phyloP scores from a whole-genome alignment of 345 rosid species.

The Mercurialis annua region DNA sequence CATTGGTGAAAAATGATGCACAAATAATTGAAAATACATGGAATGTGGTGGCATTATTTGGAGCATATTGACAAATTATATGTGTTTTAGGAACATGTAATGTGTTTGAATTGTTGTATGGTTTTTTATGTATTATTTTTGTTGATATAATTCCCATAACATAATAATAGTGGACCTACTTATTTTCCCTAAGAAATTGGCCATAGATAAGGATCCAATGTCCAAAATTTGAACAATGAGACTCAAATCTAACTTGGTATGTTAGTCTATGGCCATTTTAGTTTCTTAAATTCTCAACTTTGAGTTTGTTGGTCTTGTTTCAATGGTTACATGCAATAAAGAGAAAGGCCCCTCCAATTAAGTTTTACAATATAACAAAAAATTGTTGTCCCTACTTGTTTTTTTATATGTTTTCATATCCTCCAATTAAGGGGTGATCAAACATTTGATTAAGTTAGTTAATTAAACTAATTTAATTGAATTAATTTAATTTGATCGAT shows the following conservation, averaged over 20 bases:
- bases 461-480: no score
- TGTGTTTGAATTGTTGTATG: neutral
- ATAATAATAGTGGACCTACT: neutral
- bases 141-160: neutral
- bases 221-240: neutral
- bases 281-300: neutral
- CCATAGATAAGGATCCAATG: neutral
- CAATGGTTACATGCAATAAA: neutral
- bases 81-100: conserved; percentile 1
- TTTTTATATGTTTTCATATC: no score
- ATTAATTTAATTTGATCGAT: no score
- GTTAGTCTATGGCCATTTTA: neutral
- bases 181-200: neutral
- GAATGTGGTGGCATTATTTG: conserved; percentile 11
- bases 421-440: no score
- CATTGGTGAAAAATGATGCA: neutral
- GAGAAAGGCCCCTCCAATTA: no score
- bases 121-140: neutral
- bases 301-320: neutral
- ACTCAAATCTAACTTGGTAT: neutral
- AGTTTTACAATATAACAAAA: no score
- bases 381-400: no score
- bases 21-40: neutral
- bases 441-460: no score
- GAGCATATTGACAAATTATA: conserved; percentile 6